Evolutionary conservation across 1,284 basidiomycete species (phyloP).

Genomic region (Paramarasmius palmivorus): DNA sequence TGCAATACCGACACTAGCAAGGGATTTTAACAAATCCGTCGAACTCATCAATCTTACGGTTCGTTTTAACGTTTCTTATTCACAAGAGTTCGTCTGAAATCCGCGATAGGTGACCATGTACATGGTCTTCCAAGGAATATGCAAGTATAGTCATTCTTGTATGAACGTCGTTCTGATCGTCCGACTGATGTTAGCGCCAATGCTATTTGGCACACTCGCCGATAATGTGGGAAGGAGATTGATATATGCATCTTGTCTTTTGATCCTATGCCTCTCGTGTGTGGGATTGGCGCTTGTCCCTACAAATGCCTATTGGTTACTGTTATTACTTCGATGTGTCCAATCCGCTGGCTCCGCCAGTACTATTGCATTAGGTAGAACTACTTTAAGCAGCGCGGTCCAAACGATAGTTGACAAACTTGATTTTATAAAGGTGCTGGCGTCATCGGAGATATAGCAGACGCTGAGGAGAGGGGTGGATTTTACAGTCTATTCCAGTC

Average conservation of each 20-base stretch:
- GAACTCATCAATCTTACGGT: slow-evolving; percentile 76
- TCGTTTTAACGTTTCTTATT: slow-evolving; percentile 1
- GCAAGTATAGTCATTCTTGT: slow-evolving; percentile 35
- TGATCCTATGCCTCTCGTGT: slow-evolving; percentile 53
- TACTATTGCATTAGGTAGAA: slow-evolving; percentile 53
- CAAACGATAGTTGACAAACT: background rate
- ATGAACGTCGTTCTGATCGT: slow-evolving; percentile 5
- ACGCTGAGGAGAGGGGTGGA: slow-evolving; percentile 51
- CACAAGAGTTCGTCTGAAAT: background rate
- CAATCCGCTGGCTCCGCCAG: slow-evolving; percentile 64
- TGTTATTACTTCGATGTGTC: slow-evolving; percentile 61
- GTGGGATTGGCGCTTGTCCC: slow-evolving; percentile 63
- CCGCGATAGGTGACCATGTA: slow-evolving; percentile 62
- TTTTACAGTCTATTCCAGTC: slow-evolving; percentile 47
- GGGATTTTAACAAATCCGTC: slow-evolving; percentile 60
- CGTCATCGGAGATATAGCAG: slow-evolving; percentile 58
- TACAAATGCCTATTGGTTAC: slow-evolving; percentile 57
- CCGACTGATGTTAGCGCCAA: slow-evolving; percentile 44
- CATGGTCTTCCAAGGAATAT: slow-evolving; percentile 75
- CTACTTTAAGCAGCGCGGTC: background rate
- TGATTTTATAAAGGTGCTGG: slow-evolving; percentile 43
- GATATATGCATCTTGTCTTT: slow-evolving; percentile 51
- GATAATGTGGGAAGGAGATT: slow-evolving; percentile 59
- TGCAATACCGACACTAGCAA: slow-evolving; percentile 67
- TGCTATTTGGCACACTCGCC: slow-evolving; percentile 62